Evolutionary conservation across 169 alveolate species (phyloP).

Genomic region (Eimeria praecox): DNA sequence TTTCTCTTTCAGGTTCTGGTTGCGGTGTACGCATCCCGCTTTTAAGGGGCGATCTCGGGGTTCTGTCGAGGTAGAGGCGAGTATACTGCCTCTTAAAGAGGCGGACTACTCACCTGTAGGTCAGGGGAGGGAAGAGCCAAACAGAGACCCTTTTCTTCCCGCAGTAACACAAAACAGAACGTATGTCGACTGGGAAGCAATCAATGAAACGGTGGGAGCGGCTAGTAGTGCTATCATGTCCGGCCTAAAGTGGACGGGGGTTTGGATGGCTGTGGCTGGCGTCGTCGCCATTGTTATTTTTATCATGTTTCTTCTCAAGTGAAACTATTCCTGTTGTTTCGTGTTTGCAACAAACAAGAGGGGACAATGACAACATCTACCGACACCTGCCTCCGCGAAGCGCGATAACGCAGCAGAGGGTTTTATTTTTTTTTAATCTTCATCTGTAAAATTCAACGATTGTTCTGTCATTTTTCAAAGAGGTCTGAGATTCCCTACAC

Average conservation of each 20-base stretch:
- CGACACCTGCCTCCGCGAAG: neutral
- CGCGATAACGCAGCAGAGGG: neutral
- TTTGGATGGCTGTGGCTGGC: conserved; percentile 82
- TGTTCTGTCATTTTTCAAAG: neutral
- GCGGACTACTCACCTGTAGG: conserved; percentile 94
- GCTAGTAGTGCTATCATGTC: conserved; percentile 83
- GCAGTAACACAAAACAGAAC: conserved; percentile 93
- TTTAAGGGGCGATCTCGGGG: conserved; percentile 91
- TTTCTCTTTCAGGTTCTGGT: conserved; percentile 85
- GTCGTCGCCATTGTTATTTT: conserved; percentile 79
- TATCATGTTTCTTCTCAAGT: conserved; percentile 80
- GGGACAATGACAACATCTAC: neutral
- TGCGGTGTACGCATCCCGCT: conserved; percentile 90
- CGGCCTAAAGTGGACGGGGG: conserved; percentile 84
- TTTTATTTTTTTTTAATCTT: neutral
- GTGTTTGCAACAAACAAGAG: too few relatives aligned
- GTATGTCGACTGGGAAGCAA: conserved; percentile 93
- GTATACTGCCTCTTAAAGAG: conserved; percentile 90
- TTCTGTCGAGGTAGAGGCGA: conserved; percentile 91
- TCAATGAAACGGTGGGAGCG: conserved; percentile 88
- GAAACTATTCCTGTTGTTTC: neutral
- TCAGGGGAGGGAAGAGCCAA: conserved; percentile 95
- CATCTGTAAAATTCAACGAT: neutral
- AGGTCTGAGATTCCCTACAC: neutral
- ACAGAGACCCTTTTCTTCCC: conserved; percentile 93